These are phyloP conservation scores for Cyberlindnera petersonii DNA, from an alignment of 805 yeast species.

Conservation along the genomic window DNA sequence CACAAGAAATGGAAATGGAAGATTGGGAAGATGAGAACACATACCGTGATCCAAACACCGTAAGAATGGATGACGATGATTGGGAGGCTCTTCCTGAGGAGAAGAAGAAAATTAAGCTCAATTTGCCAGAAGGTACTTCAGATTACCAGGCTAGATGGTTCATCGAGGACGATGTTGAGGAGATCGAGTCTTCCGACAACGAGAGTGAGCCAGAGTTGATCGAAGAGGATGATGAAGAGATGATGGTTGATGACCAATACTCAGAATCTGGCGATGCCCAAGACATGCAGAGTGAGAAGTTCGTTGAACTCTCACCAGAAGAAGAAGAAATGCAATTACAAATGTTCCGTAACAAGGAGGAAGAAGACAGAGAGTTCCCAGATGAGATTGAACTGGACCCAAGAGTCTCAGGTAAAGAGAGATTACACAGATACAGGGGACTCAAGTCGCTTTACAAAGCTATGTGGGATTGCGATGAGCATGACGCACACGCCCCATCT, in stretches of 20 bases:
- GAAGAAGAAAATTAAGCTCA: constrained; percentile 38
- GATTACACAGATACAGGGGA: constrained; percentile 79
- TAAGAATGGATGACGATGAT: constrained; percentile 36
- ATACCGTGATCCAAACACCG: constrained; percentile 24
- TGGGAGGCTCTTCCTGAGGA: constrained; percentile 37
- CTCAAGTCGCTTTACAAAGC: constrained; percentile 75
- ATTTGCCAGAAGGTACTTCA: constrained; percentile 71
- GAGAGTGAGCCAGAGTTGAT: constrained; percentile 22
- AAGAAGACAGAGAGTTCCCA: constrained; percentile 89
- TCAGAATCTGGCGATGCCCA: constrained; percentile 30
- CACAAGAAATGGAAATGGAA: constrained; percentile 49
- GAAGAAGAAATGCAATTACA: constrained; percentile 78
- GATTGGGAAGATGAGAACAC: constrained; percentile 35
- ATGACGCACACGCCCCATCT: constrained; percentile 68
- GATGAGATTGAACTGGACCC: constrained; percentile 91
- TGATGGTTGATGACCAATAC: constrained; percentile 30
- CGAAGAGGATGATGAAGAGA: constrained; percentile 18
- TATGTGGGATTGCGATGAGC: constrained; percentile 84
- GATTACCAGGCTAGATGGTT: constrained; percentile 81
- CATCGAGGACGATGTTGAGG: constrained; percentile 47
- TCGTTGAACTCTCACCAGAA: constrained; percentile 71
- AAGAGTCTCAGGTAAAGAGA: constrained; percentile 65
- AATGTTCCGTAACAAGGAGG: constrained; percentile 62
- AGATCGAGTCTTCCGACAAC: constrained; percentile 24
- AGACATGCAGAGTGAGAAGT: constrained; percentile 49